These are phyloP conservation scores for Rubia occidens DNA, from an alignment of 305 asterid genomes.

Conservation along the genomic window DNA sequence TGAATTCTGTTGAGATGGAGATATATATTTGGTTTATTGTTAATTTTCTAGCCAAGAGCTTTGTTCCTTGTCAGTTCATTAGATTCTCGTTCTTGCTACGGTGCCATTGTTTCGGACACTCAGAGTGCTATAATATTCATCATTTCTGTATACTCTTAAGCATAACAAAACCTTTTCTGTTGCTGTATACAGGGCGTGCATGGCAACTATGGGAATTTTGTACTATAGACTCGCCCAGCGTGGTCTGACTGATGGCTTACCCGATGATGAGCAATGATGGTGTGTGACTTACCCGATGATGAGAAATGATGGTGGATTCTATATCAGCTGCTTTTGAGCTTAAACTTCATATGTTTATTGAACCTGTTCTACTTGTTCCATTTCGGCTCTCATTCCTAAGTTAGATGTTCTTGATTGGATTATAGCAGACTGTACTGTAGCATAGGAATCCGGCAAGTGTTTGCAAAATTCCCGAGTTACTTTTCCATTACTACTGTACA, in stretches of 20 bases:
- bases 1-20: not conserved
- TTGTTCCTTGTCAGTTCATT: not conserved
- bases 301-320: conserved; percentile 31
- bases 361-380: conserved; percentile 8
- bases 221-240: conserved; percentile 84
- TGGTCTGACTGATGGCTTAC: conserved; percentile 49
- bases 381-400: conserved; percentile 14
- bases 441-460: conserved; percentile 14
- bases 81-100: not conserved
- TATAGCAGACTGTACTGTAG: conserved; percentile 4
- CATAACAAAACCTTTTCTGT: conserved; percentile 9
- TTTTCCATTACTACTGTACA: not conserved
- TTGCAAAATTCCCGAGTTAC: not conserved
- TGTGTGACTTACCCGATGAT: conserved; percentile 45
- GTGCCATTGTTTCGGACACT: too few species aligned
- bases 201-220: conserved; percentile 92
- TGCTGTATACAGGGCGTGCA: conserved; percentile 65
- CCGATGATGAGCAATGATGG: conserved; percentile 46
- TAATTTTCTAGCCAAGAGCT: too few species aligned
- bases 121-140: too few species aligned
- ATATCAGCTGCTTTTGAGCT: conserved; percentile 2
- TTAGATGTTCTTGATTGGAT: conserved; percentile 13
- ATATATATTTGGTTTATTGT: not conserved
- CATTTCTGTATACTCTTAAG: too few species aligned
- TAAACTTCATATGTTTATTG: conserved; percentile 16